These are phyloP conservation scores for Chrysanthemum lavandulifolium DNA, from an alignment of 129 eudicot genomes.

Conservation along the genomic window DNA sequence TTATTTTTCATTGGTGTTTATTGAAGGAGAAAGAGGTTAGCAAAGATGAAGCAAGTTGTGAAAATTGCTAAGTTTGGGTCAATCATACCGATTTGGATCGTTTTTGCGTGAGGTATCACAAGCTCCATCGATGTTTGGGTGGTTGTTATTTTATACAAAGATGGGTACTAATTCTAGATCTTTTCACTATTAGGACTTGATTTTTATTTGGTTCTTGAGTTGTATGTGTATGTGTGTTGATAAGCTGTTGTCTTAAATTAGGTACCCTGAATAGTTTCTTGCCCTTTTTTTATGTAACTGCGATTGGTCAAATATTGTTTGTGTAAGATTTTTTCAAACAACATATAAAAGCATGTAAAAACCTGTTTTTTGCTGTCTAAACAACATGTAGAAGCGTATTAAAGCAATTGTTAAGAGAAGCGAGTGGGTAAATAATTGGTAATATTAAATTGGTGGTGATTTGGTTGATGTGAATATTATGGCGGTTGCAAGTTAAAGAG, in stretches of 20 bases:
- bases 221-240: not conserved
- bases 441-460: no score
- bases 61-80: slow-evolving; percentile 88
- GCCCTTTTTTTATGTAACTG: no score
- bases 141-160: slow-evolving; percentile 77
- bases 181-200: slow-evolving; percentile 1
- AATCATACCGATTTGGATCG: slow-evolving; percentile 77
- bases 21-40: slow-evolving; percentile 84
- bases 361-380: no score
- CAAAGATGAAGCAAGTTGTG: slow-evolving; percentile 74
- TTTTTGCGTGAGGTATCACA: slow-evolving; percentile 95
- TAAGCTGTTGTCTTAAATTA: slow-evolving; percentile 23
- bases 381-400: no score
- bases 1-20: not conserved
- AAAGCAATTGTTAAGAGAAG: no score
- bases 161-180: slow-evolving; percentile 54
- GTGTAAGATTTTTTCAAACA: no score
- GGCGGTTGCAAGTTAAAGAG: no score
- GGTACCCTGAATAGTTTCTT: slow-evolving; percentile 48
- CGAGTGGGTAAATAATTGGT: no score
- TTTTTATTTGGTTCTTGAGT: not conserved
- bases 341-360: no score
- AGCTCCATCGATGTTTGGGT: slow-evolving; percentile 97
- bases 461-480: no score
- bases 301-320: no score